Percentiles rank a stretch among this genome's conserved stretches.
Conservation (phyloP, 2,329 filamentous ascomycete species). For the Penicillium psychrosexuale region DNA sequence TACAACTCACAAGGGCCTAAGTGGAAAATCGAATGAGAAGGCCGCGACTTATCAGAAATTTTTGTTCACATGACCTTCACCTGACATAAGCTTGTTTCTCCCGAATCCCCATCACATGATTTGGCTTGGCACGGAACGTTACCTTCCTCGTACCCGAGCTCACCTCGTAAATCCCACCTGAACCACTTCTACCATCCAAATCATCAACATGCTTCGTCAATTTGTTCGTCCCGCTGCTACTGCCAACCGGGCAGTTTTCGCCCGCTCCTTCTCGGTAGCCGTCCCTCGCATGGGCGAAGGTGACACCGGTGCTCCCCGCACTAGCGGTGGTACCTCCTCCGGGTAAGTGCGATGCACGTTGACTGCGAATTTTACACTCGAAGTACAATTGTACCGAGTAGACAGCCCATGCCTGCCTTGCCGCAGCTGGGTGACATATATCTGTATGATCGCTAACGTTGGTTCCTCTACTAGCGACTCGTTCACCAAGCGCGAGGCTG, state of each 20-base stretch:
- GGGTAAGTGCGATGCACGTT: constrained; percentile 33
- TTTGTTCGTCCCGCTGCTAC: constrained; percentile 57
- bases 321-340: constrained; percentile 32
- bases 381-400: not conserved
- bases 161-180: not conserved
- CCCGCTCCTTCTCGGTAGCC: constrained; percentile 62
- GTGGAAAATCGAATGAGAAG: constrained; percentile 22
- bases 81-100: constrained; percentile 10
- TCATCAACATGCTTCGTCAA: constrained; percentile 64
- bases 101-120: constrained; percentile 4
- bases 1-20: not conserved
- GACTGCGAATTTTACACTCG: not conserved
- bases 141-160: not conserved
- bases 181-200: not conserved
- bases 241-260: constrained; percentile 49
- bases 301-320: constrained; percentile 58
- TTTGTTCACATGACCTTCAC: constrained; percentile 12
- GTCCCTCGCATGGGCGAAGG: constrained; percentile 64
- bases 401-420: constrained; percentile 2
- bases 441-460: constrained; percentile 12
- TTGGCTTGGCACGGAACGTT: constrained; percentile 8
- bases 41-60: constrained; percentile 28
- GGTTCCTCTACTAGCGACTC: constrained; percentile 62
- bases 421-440: constrained; percentile 15
- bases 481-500: constrained; percentile 88